Base-by-base conservation (phyloP, 75 land plant genomes). In the Ceratopteris richardii region DNA sequence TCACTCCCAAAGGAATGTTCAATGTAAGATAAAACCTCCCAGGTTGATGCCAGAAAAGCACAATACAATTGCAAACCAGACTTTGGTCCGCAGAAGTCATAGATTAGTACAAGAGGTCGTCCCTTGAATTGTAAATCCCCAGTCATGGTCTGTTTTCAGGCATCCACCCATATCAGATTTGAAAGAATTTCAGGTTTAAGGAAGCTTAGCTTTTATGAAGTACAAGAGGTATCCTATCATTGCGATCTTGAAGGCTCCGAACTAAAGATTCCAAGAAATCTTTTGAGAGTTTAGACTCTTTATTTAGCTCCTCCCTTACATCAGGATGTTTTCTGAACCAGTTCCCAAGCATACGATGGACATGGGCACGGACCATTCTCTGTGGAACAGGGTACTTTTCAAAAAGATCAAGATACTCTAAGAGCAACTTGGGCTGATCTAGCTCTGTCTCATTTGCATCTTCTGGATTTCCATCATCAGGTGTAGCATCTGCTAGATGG, bases 281-380 rank as follows among this genome's bases (percentile, higher is more conserved):
- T 62, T 79, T 73, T 2, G 85, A 81, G 19, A 95, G 66, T 40
- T 66, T 83, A 23, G 52, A 63, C 42, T 95, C 86, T 11, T 71
- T 62, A 65, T 95, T 95, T 1, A 95, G 71, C 61, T 95, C 88
- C 44, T 84, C 84, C 43, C 99, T 76, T 7, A 90, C 55, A 29
- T 84, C 70, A 5, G 85, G 91, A 41, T 84, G 85, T 16, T 70
- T 47, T 69, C 65, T 79, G 63, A 95, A 95, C 99, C 99, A 95
- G 4, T 82, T 72, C 26, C 99, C 99, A 27, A 95, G 61, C 83
- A 90, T 66, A 41, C 86, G 82, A 51, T 95, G 97, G 37, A 95
- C 92, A 65, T 95, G 99, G 21, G 86, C 79, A 29, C 99, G 83
- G 21, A 95, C 68, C 84, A 90, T 90, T 48, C 96, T 75, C 79